A percentile compares a stretch with the other conserved stretches of the same genome.
Evolutionary conservation across 1,284 basidiomycete genomes (phyloP).

Genomic region (Coniferiporia sulphurascens): DNA sequence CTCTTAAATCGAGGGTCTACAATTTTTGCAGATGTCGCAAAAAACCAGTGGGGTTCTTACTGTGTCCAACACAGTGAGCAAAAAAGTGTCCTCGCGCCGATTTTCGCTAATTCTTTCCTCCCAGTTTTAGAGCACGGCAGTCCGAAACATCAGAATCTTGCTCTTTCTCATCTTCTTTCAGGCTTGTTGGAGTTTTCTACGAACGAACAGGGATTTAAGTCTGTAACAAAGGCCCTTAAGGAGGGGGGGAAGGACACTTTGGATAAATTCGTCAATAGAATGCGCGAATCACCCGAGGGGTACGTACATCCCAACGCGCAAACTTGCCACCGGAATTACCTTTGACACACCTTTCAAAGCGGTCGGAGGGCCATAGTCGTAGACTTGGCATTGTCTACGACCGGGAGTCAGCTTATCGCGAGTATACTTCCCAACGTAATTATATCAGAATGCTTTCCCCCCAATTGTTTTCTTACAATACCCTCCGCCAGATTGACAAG

Average conservation of each 20-base stretch:
- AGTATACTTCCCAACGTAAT: conserved; percentile 68
- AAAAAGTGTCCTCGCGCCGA: background rate
- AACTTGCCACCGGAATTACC: no score
- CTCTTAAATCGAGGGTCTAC: conserved; percentile 62
- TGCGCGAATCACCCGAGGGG: conserved; percentile 80
- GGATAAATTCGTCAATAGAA: conserved; percentile 64
- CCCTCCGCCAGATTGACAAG: conserved; percentile 58
- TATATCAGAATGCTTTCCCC: conserved; percentile 9
- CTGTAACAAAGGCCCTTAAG: conserved; percentile 77
- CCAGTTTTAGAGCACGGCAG: conserved; percentile 77
- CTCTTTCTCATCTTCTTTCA: conserved; percentile 64
- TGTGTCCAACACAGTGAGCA: conserved; percentile 75
- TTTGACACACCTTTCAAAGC: conserved; percentile 31
- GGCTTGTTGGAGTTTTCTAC: conserved; percentile 72
- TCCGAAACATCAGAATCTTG: conserved; percentile 61
- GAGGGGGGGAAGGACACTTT: conserved; percentile 72
- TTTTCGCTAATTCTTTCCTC: conserved; percentile 5
- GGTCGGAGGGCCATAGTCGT: conserved; percentile 77
- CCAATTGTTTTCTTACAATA: background rate
- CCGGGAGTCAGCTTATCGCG: conserved; percentile 77
- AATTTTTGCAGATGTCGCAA: conserved; percentile 70
- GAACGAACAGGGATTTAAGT: conserved; percentile 78
- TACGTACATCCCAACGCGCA: conserved; percentile 26
- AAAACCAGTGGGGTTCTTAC: conserved; percentile 83
- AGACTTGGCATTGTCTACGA: conserved; percentile 74